phyloP scores from a whole-genome alignment of 1,284 basidiomycete species.

The Waitea zeae region DNA sequence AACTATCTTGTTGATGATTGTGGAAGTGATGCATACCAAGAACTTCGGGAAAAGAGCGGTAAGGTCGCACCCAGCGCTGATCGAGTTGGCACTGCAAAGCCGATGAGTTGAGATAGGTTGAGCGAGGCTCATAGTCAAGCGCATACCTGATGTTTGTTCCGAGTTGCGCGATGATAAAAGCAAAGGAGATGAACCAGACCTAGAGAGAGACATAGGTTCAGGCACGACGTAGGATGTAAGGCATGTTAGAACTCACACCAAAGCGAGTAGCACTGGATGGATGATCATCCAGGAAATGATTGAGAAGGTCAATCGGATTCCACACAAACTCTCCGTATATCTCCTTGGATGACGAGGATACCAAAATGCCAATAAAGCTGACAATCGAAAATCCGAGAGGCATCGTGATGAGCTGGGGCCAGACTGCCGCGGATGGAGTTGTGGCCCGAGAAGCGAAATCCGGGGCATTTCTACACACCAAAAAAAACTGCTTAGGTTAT shows the following conservation, averaged over 20 bases:
- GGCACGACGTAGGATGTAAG: neutral
- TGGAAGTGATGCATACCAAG: slow-evolving; percentile 45
- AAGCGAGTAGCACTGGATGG: slow-evolving; percentile 52
- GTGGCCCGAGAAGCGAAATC: slow-evolving; percentile 65
- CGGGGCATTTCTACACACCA: slow-evolving; percentile 56
- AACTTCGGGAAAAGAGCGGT: slow-evolving; percentile 68
- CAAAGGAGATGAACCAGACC: slow-evolving; percentile 62
- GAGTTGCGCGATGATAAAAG: slow-evolving; percentile 61
- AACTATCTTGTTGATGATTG: neutral
- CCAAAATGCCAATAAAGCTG: slow-evolving; percentile 73
- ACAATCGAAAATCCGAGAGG: slow-evolving; percentile 66
- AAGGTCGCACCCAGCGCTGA: slow-evolving; percentile 74
- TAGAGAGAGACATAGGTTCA: slow-evolving; percentile 7
- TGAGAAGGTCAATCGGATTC: slow-evolving; percentile 64
- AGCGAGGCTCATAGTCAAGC: too few species aligned
- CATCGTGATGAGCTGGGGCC: slow-evolving; percentile 58
- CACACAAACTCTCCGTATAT: slow-evolving; percentile 70
- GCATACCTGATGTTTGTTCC: too few species aligned
- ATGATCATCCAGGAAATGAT: slow-evolving; percentile 44
- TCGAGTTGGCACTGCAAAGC: slow-evolving; percentile 74
- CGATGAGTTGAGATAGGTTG: too few species aligned
- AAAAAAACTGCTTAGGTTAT: slow-evolving; percentile 2
- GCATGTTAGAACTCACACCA: slow-evolving; percentile 34
- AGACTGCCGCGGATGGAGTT: slow-evolving; percentile 46
- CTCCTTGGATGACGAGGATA: slow-evolving; percentile 60